Base-by-base conservation (phyloP, 192 early-diverging fungal genomes). In the Obelidium mucronatum region DNA sequence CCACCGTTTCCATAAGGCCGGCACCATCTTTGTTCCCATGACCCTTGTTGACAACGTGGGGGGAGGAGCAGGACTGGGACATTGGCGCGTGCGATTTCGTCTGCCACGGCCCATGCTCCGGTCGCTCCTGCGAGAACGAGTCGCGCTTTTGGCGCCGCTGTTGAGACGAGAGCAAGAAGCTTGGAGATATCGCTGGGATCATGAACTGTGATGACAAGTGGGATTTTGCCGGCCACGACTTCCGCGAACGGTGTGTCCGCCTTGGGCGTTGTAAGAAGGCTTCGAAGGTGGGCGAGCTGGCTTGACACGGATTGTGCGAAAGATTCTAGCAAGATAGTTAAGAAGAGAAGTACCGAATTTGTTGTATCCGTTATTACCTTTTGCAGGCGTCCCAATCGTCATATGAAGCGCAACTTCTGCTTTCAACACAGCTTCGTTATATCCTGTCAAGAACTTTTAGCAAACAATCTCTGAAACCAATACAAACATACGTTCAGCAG, bases 51-150 rank as follows among this genome's bases (percentile, higher is more conserved):
- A 77, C 92, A 93, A n/a, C 89, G 80, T 22, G 91, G 91, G 2
- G n/a, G 56, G 24, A 58, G 39, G 22, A 94, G 79, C 22, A 93
- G 82, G 2, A 94, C 90, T n/a, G 90, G 79, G 35, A 92, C 82
- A 1, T 87, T 64, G 1, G 81, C 75, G 44, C 79, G 54, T 26
- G 89, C 85, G 22, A 93, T 67, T 39, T 91, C 70, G 3, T 73
- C 63, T 1, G 92, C 91, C 17, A 93, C 80, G 2, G 87, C 74
- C 78, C 88, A 86, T 22, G 93, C 88, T 78, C 93, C 93, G 3
- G 81, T 77, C 17, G 91, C 93, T 52, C 92, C 89, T 26, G 89
- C 51, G 26, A 94, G 79, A 1, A 69, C 67, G n/a, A 69, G 44
- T 1, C 52, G 42, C 28, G 30, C 19, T 54, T 48, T 69, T 24